A percentile compares a stretch with the other conserved stretches of the same genome.
Conservation (phyloP, 1,284 basidiomycete species). For the Ganoderma sinense region DNA sequence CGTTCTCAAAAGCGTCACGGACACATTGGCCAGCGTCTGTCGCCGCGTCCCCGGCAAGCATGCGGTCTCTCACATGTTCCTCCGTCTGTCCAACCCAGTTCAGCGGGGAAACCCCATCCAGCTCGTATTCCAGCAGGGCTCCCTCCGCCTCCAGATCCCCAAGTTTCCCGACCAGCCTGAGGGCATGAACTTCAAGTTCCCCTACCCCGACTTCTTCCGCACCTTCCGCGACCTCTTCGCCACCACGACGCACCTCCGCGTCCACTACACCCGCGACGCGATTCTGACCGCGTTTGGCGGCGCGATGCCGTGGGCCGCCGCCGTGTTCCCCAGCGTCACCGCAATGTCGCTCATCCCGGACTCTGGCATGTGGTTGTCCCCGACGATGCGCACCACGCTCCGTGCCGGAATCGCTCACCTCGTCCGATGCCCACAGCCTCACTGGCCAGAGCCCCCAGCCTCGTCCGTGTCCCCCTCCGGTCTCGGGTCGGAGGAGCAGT, state of each 20-base stretch:
- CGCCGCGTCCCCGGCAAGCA: background rate
- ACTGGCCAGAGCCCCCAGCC: no score
- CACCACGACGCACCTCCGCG: background rate
- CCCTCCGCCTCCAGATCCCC: background rate
- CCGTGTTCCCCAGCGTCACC: background rate
- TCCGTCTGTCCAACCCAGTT: background rate
- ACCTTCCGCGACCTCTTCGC: background rate
- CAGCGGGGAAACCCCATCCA: background rate
- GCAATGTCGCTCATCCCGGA: background rate
- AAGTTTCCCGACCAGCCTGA: no score
- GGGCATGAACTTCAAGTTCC: no score
- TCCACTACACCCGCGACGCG: background rate
- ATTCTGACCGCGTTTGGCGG: background rate
- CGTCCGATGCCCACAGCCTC: no score
- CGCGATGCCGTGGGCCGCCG: background rate
- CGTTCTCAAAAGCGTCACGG: background rate
- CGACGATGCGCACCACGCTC: background rate
- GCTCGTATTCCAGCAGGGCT: background rate
- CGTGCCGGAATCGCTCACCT: background rate
- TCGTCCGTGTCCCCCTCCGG: no score
- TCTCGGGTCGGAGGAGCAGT: background rate
- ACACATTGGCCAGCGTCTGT: background rate
- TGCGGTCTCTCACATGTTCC: background rate
- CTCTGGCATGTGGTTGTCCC: background rate
- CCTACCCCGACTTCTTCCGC: background rate